These are phyloP conservation scores for Myxozyma mucilagina DNA, from an alignment of 805 yeast species.

Conservation along the genomic window DNA sequence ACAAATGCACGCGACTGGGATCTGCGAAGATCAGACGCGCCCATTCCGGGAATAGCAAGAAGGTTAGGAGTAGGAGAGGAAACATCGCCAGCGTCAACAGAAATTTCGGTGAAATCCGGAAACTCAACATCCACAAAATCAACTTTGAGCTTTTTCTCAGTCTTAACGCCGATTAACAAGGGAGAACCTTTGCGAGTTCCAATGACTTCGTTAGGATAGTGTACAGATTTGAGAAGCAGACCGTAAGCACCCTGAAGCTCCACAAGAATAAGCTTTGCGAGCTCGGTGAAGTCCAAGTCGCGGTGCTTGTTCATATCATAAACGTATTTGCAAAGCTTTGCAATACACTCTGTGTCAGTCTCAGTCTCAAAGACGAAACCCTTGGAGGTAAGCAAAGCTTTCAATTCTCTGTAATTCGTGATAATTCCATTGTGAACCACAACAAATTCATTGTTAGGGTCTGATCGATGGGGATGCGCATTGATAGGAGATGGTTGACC, in stretches of 20 bases:
- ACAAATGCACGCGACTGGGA: slow-evolving; percentile 96
- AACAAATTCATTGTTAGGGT: slow-evolving; percentile 75
- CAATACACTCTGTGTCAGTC: slow-evolving; percentile 97
- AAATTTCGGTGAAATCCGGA: slow-evolving; percentile 51
- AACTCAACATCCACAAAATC: slow-evolving; percentile 98
- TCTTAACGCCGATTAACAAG: slow-evolving; percentile 92
- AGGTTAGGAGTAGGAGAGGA: slow-evolving; percentile 29
- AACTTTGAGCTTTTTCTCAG: slow-evolving; percentile 91
- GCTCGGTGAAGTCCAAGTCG: slow-evolving; percentile 82
- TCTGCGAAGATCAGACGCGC: slow-evolving; percentile 69
- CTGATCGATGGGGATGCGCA: slow-evolving; percentile 97
- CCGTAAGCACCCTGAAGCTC: slow-evolving; percentile 99
- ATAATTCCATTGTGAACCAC: slow-evolving; percentile 98
- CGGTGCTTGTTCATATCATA: slow-evolving; percentile 76
- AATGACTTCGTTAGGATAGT: slow-evolving; percentile 92
- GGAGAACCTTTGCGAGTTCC: slow-evolving; percentile 99
- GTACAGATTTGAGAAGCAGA: slow-evolving; percentile 83
- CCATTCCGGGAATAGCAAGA: slow-evolving; percentile 44
- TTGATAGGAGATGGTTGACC: slow-evolving; percentile 84
- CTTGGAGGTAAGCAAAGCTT: slow-evolving; percentile 73
- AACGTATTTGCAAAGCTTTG: slow-evolving; percentile 87
- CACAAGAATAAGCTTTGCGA: slow-evolving; percentile 86
- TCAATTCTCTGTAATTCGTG: slow-evolving; percentile 90
- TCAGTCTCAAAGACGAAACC: slow-evolving; percentile 86
- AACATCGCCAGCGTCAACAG: slow-evolving; percentile 23